phyloP scores from a whole-genome alignment of 1,139 yeast species.

The Pichia sp. region DNA sequence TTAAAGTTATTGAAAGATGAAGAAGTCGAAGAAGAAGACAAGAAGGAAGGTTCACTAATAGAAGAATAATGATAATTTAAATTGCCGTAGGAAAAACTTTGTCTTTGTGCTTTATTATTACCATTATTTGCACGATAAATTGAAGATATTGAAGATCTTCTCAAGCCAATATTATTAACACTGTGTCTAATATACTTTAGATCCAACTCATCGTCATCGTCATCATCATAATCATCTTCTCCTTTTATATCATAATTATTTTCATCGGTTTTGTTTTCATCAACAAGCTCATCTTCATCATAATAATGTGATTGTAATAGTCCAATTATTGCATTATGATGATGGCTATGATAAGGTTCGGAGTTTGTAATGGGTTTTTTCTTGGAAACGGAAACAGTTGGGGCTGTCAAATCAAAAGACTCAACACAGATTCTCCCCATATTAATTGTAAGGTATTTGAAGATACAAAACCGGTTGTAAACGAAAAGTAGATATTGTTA shows the following conservation, averaged over 20 bases:
- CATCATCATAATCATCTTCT: neutral
- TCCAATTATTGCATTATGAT: neutral
- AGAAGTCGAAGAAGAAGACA: neutral
- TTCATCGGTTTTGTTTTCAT: neutral
- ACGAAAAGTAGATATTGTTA: neutral
- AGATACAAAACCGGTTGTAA: neutral
- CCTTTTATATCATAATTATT: no score
- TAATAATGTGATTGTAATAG: neutral
- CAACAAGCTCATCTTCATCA: neutral
- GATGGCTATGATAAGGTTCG: neutral
- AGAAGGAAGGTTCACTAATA: neutral
- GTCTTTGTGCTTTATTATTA: neutral
- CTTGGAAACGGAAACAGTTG: neutral
- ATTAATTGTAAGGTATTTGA: neutral
- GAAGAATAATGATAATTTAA: neutral
- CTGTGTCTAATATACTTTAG: neutral
- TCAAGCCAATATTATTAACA: neutral
- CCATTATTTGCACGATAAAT: constrained; percentile 3
- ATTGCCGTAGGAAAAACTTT: neutral
- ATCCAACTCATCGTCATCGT: neutral
- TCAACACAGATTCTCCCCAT: constrained; percentile 11
- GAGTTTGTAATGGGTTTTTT: neutral
- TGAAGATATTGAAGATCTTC: constrained; percentile 10
- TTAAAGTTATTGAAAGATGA: neutral
- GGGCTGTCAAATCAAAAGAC: neutral